Base-by-base conservation (phyloP, 805 yeast genomes). In the Cephaloascus albidus region DNA sequence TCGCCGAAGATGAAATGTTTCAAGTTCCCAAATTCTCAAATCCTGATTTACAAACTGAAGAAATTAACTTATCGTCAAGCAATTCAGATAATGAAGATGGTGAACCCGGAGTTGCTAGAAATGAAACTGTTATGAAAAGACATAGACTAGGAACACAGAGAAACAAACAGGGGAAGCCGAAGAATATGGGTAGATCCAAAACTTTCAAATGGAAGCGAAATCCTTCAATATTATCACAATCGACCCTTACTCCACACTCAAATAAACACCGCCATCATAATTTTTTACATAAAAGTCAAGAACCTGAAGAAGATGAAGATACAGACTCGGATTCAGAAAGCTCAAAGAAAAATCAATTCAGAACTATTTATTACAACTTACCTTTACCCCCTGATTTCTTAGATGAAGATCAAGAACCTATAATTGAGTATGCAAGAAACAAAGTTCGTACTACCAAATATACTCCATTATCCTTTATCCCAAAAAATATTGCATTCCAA, bases 61-160 rank as follows among this genome's bases (percentile, higher is more conserved):
- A 28, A 23, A 23, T 19, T 26, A 18, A 12, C 40, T 37, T 26
- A 23, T 23, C 32, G 20, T 4, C 32, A 20, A 12, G 15, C 15
- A 36, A 36, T 18, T 27, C 37, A 18, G 36, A 34, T 15, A 34
- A 37, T 18, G 37, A 40, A 4, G 45, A 52, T 35, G 40, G 44
- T 15, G 40, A 50, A 40, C 16, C 46, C n/a, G n/a, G n/a, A n/a
- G n/a, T 40, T 3, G 33, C 41, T 18, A 50, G 76, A 34, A 58
- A 64, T 27, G 70, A 64, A 14, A 67, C 83, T 0, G 63, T 70
- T n/a, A 82, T 84, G 77, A 78, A 81, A 47, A 72, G 94, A 51
- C 74, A 81, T 48, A 71, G 96, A 60, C 86, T 95, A 95, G 96
- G 96, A 42, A 89, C 97, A 3, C 86, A 83, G 47, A 72, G 95